Base-by-base conservation (phyloP, 1,284 basidiomycete genomes). In the Apiotrichum brassicae region DNA sequence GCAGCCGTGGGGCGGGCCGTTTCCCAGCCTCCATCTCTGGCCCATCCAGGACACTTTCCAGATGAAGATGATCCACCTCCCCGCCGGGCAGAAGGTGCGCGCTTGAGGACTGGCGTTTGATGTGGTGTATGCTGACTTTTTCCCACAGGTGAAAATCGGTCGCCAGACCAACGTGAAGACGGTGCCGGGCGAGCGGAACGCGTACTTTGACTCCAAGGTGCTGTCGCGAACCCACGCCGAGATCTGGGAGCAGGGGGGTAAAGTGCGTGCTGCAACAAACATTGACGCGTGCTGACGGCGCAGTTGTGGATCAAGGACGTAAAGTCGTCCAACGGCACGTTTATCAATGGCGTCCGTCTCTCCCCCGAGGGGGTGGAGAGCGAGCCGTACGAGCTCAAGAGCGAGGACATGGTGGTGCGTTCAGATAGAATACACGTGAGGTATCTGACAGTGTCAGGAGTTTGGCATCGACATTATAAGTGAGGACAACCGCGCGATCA, bases 391-490 rank as follows among this genome's bases (percentile, higher is more conserved):
- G 90, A 97, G 73, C 82, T 99, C 36, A 93, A 95, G 76, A 86
- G 82, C 40, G 93, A 95, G 63, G 93, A 97, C 68, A 86, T 93
- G 57, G 84, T 90, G 55, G 84, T 85, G 70, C 52, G 83, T 78
- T 30, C 19, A n/a, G 2, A 20, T 14, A 26, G 3, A 4, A 25
- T 7, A 26, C 18, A 6, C 3, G 6, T 50, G 37, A 34, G 33
- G 6, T 24, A n/a, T 46, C 46, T 48, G 33, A 48, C 23, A 32
- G 6, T 7, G 22, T 48, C 63, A 91, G 88, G 93, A 97, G 82
- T 97, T 97, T 68, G 93, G 94, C 54, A 98, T 98, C 69, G 95
- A 98, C 75, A 98, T 98, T 56, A 87, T 97, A 49, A 90, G 90
- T 54, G 94, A 99, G 67, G 95, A 98, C 76, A 97, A 95, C 79